These are phyloP conservation scores for Lactarius pseudohatsudake DNA, from an alignment of 768 basidiomycete genomes.

Conservation along the genomic window DNA sequence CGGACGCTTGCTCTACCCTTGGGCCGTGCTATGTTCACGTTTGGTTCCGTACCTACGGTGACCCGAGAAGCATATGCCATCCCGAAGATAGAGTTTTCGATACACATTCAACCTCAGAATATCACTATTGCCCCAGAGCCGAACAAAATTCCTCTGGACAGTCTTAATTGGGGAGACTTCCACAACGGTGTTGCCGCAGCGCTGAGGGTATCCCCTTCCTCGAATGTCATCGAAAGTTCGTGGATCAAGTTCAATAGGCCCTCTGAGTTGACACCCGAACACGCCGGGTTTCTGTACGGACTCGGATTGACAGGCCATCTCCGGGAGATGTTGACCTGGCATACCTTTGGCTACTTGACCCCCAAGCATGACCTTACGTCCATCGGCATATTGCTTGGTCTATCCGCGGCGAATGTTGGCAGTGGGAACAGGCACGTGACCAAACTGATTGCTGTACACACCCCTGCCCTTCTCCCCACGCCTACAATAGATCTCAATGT, in stretches of 20 bases:
- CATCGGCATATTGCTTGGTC: slow-evolving; percentile 89
- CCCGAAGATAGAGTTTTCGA: slow-evolving; percentile 74
- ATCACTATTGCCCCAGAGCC: slow-evolving; percentile 60
- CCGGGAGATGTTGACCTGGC: slow-evolving; percentile 87
- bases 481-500: slow-evolving; percentile 88
- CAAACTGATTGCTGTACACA: slow-evolving; percentile 88
- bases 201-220: slow-evolving; percentile 75
- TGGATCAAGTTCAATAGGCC: slow-evolving; percentile 98
- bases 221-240: slow-evolving; percentile 79
- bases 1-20: slow-evolving; percentile 88
- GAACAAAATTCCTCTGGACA: slow-evolving; percentile 73
- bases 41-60: slow-evolving; percentile 73
- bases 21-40: slow-evolving; percentile 91
- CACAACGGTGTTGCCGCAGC: slow-evolving; percentile 96
- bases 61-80: slow-evolving; percentile 77
- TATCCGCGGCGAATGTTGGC: slow-evolving; percentile 87
- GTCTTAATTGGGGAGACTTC: slow-evolving; percentile 91
- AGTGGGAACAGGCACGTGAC: slow-evolving; percentile 85
- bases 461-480: slow-evolving; percentile 86
- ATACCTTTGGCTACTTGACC: slow-evolving; percentile 92
- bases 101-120: slow-evolving; percentile 74
- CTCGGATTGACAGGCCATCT: slow-evolving; percentile 92
- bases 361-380: slow-evolving; percentile 96
- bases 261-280: slow-evolving; percentile 83
- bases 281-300: slow-evolving; percentile 95